Evolutionary conservation across 176 grass and related monocot genomes (phyloP), one percentile per base, ranked within the genome.

Genomic region (Juncus effusus): DNA sequence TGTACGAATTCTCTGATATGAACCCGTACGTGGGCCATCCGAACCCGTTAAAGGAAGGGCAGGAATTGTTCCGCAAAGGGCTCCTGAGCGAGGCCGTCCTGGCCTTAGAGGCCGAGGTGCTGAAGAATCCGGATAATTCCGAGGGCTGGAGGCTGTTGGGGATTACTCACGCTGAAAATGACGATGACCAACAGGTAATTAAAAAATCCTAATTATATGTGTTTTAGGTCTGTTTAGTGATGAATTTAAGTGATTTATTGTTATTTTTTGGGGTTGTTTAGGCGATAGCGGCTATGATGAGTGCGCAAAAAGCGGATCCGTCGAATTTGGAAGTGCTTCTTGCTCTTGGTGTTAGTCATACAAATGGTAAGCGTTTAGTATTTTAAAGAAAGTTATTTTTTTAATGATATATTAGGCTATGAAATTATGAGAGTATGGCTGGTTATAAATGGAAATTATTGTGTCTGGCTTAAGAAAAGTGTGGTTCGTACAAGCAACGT

Each of bases 31-130:
- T 93, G 85, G 94, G 94, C 42, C 94, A 99, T 62, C 85, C 88
- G 42, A 99, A 99, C 84, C 94, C 94, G 79, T 71, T 99, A 77
- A 85, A 84, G 64, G 94, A 99, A 93, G 94, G 94, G 38, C 88
- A 99, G 40, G 94, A 99, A 42, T 83, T 99, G 61, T 99, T 99
- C 56, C 89, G 69, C 7, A 93, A 99, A 72, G 94, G 88, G 4
- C 94, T 99, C 78, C 77, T 99, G 81, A 99, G 94, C 86, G 94
- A 99, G 86, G 88, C 94, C 80, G 88, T 92, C 73, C 84, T 99
- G 80, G 88, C 94, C 84, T 83, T 99, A 76, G 94, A 99, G 78
- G 94, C 94, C 16, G 94, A 99, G 83, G 88, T 99, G 64, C 41
- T 99, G 73, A 99, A 99, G 61, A 93, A 99, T 80, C 85, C 88